Conservation (phyloP, 2,329 filamentous ascomycete species). For the Fusarium nisikadoi region DNA sequence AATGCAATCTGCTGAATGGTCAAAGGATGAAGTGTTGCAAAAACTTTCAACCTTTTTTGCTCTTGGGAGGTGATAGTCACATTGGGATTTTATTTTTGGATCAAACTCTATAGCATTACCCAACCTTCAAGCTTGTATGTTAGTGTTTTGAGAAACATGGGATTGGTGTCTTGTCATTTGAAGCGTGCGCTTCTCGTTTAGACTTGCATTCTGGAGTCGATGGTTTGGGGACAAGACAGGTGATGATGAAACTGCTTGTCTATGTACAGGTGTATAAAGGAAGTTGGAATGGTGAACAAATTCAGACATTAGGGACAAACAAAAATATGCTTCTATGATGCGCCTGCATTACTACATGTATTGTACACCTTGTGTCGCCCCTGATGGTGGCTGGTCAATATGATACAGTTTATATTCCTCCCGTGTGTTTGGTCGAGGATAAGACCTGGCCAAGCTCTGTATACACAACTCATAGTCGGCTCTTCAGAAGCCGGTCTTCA, state of each 20-base stretch:
- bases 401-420: constrained; percentile 42
- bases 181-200: constrained; percentile 44
- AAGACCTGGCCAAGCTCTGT: background rate
- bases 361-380: constrained; percentile 44
- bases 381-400: constrained; percentile 39
- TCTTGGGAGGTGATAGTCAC: constrained; percentile 58
- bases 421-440: background rate
- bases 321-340: constrained; percentile 38
- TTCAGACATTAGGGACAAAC: constrained; percentile 41
- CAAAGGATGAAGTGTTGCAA: constrained; percentile 73
- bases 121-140: constrained; percentile 44
- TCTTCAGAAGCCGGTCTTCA: constrained; percentile 50
- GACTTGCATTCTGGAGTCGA: constrained; percentile 47
- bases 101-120: constrained; percentile 25
- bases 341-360: constrained; percentile 45
- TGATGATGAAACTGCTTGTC: constrained; percentile 38
- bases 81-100: constrained; percentile 34
- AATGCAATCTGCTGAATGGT: constrained; percentile 70
- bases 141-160: constrained; percentile 44
- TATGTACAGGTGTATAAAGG: constrained; percentile 38
- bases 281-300: constrained; percentile 42
- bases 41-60: constrained; percentile 70
- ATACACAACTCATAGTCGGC: background rate
- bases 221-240: constrained; percentile 38
- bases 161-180: constrained; percentile 42